phyloP scores from a whole-genome alignment of 2,329 filamentous ascomycete species.

The Xylaria sp. region DNA sequence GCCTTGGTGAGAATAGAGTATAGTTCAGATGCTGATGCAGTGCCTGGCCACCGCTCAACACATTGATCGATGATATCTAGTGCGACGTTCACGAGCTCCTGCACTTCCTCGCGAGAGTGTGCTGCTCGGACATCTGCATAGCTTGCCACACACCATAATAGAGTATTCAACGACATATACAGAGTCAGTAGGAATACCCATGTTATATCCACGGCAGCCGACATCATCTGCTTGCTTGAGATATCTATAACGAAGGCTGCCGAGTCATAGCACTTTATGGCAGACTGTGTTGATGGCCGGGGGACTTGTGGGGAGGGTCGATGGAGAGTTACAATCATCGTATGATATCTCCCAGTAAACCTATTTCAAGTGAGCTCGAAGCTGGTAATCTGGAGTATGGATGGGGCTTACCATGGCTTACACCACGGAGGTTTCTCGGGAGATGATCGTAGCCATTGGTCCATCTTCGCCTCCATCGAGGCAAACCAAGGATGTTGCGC shows the following conservation, averaged over 20 bases:
- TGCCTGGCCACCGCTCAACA: slow-evolving; percentile 90
- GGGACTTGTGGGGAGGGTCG: slow-evolving; percentile 92
- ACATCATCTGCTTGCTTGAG: slow-evolving; percentile 79
- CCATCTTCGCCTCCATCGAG: slow-evolving; percentile 77
- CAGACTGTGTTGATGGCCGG: slow-evolving; percentile 79
- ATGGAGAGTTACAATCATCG: slow-evolving; percentile 86
- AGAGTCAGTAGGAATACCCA: slow-evolving; percentile 92
- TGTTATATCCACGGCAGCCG: slow-evolving; percentile 79
- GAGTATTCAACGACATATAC: slow-evolving; percentile 89
- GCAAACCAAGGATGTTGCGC: slow-evolving; percentile 88
- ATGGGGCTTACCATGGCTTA: slow-evolving; percentile 73
- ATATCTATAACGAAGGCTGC: slow-evolving; percentile 82
- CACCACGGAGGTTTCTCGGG: slow-evolving; percentile 75
- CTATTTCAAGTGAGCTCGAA: slow-evolving; percentile 43
- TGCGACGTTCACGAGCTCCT: slow-evolving; percentile 74
- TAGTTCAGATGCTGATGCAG: slow-evolving; percentile 80
- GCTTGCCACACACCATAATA: slow-evolving; percentile 84
- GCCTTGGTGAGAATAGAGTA: slow-evolving; percentile 86
- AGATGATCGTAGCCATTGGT: slow-evolving; percentile 77
- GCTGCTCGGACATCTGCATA: slow-evolving; percentile 80
- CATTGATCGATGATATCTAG: slow-evolving; percentile 81
- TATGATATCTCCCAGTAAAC: slow-evolving; percentile 76
- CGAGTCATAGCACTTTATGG: slow-evolving; percentile 81
- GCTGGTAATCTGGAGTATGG: neutral
- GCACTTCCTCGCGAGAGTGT: slow-evolving; percentile 76